phyloP scores from a whole-genome alignment of 371 early-diverging fungal genomes.

The Thermomucor indicae-seudaticae region DNA sequence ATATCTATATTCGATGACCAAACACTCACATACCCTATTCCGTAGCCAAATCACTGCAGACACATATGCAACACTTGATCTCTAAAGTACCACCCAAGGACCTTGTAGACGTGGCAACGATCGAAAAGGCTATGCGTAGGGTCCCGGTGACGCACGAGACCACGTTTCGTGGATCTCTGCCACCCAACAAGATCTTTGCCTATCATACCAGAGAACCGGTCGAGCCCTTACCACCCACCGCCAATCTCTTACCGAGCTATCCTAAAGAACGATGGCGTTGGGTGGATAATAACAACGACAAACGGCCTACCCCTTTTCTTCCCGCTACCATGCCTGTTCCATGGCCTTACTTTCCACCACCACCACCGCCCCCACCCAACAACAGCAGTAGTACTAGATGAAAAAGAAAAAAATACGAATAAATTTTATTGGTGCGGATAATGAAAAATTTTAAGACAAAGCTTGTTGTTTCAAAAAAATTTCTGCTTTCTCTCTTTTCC shows the following conservation, averaged over 20 bases:
- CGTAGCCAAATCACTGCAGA: slow-evolving; percentile 40
- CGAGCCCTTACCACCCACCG: slow-evolving; percentile 33
- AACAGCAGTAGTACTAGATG: no score
- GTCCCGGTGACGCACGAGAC: slow-evolving; percentile 43
- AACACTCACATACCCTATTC: not conserved
- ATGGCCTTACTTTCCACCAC: no score
- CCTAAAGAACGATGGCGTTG: slow-evolving; percentile 42
- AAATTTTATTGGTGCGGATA: no score
- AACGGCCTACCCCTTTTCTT: no score
- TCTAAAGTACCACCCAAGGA: slow-evolving; percentile 41
- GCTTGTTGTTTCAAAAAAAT: no score
- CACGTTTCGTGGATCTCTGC: slow-evolving; percentile 49
- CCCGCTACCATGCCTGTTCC: no score
- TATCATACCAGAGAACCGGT: slow-evolving; percentile 45
- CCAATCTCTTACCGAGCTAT: slow-evolving; percentile 43
- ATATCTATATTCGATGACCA: no score
- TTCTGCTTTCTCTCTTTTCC: slow-evolving; percentile 6
- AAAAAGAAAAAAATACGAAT: no score
- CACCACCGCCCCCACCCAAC: no score
- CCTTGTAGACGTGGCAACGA: slow-evolving; percentile 23
- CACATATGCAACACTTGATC: slow-evolving; percentile 30
- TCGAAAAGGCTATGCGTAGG: slow-evolving; percentile 46
- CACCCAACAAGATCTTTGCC: slow-evolving; percentile 53
- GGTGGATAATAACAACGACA: no score
- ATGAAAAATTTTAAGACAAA: no score